phyloP scores from a whole-genome alignment of 2,329 filamentous ascomycete species.

The Aphanocladium album region DNA sequence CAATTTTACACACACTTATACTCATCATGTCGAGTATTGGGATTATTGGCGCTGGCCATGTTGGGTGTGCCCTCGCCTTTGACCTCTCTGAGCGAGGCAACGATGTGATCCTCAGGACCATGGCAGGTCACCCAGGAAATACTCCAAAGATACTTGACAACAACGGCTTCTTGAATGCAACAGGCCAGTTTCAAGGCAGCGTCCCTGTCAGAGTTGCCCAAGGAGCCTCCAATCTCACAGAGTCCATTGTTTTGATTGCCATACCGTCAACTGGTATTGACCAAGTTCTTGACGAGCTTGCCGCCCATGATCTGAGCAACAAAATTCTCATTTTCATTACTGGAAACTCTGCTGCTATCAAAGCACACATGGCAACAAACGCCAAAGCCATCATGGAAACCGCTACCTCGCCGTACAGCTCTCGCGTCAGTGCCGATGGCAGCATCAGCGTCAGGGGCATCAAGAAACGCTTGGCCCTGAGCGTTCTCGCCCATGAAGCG shows the following conservation, averaged over 20 bases:
- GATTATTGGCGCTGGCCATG: constrained; percentile 16
- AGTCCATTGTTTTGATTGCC: not conserved
- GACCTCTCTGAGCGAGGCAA: constrained; percentile 8
- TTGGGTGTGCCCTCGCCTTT: constrained; percentile 15
- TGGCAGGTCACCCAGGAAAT: constrained; percentile 7
- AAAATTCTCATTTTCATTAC: constrained; percentile 1
- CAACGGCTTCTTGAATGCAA: not conserved
- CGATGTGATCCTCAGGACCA: constrained; percentile 6
- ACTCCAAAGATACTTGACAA: not conserved
- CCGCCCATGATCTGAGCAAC: not conserved
- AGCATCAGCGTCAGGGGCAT: constrained; percentile 12
- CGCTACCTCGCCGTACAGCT: constrained; percentile 14
- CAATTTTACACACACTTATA: too few relatives aligned
- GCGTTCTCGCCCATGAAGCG: not conserved
- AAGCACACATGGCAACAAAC: not conserved
- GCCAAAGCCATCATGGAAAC: constrained; percentile 11
- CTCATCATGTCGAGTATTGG: not conserved
- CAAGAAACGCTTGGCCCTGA: constrained; percentile 11
- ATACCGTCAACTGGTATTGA: constrained; percentile 5
- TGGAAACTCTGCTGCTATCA: not conserved
- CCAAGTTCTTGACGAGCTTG: not conserved
- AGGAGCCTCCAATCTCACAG: not conserved
- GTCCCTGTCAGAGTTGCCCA: not conserved
- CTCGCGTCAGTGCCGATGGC: constrained; percentile 12
- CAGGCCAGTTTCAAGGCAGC: not conserved